Conservation (phyloP, 1,284 basidiomycete genomes). For the Mycosarcoma mackinlayi region DNA sequence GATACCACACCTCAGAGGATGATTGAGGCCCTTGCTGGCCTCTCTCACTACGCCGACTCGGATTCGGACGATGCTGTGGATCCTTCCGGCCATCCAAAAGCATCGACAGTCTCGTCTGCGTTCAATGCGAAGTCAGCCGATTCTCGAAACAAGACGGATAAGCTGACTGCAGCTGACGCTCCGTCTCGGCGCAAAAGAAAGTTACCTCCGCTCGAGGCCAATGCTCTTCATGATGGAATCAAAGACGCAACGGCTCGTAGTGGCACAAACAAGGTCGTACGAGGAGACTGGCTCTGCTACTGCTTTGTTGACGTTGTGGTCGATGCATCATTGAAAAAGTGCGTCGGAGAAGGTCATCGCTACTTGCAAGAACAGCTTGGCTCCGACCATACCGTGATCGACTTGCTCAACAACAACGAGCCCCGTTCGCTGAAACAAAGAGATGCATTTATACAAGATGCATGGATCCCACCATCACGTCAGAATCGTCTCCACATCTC, state of each 20-base stretch:
- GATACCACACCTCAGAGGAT: conserved; percentile 3
- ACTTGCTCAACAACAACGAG: neutral
- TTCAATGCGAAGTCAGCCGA: neutral
- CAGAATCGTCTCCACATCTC: conserved; percentile 40
- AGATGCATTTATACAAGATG: no score
- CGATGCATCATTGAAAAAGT: conserved; percentile 4
- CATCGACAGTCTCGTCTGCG: neutral
- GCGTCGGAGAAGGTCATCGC: conserved; percentile 4
- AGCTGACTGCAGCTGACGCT: neutral
- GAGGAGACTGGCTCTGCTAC: conserved; percentile 53
- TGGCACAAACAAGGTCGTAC: conserved; percentile 4
- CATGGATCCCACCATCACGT: no score
- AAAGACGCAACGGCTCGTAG: neutral
- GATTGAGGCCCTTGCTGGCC: conserved; percentile 20
- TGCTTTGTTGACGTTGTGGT: conserved; percentile 38
- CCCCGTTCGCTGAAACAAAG: neutral
- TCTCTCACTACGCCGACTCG: conserved; percentile 29
- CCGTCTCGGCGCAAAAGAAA: conserved; percentile 12
- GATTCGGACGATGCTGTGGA: conserved; percentile 6
- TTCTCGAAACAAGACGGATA: neutral
- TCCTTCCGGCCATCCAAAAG: no score
- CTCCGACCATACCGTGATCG: conserved; percentile 3
- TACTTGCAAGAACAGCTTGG: conserved; percentile 19
- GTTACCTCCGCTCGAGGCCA: conserved; percentile 21
- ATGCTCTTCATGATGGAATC: conserved; percentile 4